Evolutionary conservation across 768 basidiomycete species (phyloP).

Genomic region (Termitomyces sp.): DNA sequence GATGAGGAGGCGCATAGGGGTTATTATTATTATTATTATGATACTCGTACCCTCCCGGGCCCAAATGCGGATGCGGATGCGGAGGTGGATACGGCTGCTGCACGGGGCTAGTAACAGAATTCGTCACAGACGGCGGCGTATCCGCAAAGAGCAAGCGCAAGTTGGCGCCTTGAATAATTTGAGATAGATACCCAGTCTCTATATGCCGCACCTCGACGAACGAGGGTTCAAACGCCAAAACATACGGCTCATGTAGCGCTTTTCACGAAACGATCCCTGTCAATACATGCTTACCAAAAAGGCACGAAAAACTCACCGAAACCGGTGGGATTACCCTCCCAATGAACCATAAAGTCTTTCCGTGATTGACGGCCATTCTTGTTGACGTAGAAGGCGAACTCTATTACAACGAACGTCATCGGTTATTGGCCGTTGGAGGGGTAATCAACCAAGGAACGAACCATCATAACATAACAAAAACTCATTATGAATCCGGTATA

Average conservation of each 20-base stretch:
- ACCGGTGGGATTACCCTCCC: constrained; percentile 92
- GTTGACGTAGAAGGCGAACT: constrained; percentile 99
- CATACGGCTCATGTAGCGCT: constrained; percentile 93
- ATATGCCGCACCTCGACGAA: constrained; percentile 98
- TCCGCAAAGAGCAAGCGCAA: constrained; percentile 90
- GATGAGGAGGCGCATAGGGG: constrained; percentile 22
- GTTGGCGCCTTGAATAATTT: constrained; percentile 93
- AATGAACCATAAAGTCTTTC: constrained; percentile 90
- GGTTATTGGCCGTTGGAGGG: not conserved
- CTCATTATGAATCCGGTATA: constrained; percentile 94
- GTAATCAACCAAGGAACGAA: constrained; percentile 27
- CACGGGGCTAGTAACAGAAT: constrained; percentile 38
- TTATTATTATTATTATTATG: constrained; percentile 20
- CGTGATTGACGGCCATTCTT: constrained; percentile 90
- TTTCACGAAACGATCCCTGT: no score
- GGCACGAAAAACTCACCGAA: constrained; percentile 65
- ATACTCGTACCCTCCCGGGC: constrained; percentile 22
- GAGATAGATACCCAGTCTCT: constrained; percentile 84
- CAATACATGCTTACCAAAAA: no score
- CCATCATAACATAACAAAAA: constrained; percentile 98
- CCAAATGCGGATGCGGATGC: not conserved
- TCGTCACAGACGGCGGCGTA: constrained; percentile 81
- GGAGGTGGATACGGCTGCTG: constrained; percentile 16
- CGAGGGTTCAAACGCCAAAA: constrained; percentile 92
- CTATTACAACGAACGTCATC: constrained; percentile 30